Percentiles rank a stretch among this genome's conserved stretches.
Evolutionary conservation across 345 rosid genomes (phyloP).

Genomic region (Rhizophora apiculata): DNA sequence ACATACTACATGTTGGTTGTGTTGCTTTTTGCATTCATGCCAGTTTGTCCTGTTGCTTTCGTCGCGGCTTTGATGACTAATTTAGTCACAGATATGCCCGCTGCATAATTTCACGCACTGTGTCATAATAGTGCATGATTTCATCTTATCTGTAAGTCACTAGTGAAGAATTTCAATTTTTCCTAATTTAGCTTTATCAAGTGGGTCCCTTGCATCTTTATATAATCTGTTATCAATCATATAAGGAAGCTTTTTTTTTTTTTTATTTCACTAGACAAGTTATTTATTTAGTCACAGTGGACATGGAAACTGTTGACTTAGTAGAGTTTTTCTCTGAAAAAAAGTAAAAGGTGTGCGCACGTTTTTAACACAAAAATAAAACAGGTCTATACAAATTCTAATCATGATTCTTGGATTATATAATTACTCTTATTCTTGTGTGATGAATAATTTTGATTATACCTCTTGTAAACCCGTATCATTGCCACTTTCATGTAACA

Average conservation of each 20-base stretch:
- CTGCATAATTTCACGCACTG: background rate
- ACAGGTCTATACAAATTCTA: too few species aligned
- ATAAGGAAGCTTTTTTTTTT: too few species aligned
- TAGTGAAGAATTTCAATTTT: background rate
- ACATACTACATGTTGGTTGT: background rate
- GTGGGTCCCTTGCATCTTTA: background rate
- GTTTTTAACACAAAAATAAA: too few species aligned
- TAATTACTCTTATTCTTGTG: too few species aligned
- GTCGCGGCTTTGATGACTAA: background rate
- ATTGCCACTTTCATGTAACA: too few species aligned
- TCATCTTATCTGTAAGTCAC: conserved; percentile 13
- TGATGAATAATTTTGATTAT: too few species aligned
- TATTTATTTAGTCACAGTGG: too few species aligned
- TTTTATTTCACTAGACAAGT: background rate
- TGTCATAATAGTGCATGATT: background rate
- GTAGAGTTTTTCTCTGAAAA: too few species aligned
- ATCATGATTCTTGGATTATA: too few species aligned
- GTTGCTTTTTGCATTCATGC: background rate
- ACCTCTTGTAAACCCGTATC: too few species aligned
- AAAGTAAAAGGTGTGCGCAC: too few species aligned
- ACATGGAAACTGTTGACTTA: too few species aligned
- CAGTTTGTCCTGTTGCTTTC: conserved; percentile 3
- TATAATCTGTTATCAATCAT: background rate
- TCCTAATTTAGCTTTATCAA: conserved; percentile 7
- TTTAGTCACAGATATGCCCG: background rate